These are phyloP conservation scores for Thamnidium elegans DNA, from an alignment of 192 early-diverging fungal species.

Conservation along the genomic window DNA sequence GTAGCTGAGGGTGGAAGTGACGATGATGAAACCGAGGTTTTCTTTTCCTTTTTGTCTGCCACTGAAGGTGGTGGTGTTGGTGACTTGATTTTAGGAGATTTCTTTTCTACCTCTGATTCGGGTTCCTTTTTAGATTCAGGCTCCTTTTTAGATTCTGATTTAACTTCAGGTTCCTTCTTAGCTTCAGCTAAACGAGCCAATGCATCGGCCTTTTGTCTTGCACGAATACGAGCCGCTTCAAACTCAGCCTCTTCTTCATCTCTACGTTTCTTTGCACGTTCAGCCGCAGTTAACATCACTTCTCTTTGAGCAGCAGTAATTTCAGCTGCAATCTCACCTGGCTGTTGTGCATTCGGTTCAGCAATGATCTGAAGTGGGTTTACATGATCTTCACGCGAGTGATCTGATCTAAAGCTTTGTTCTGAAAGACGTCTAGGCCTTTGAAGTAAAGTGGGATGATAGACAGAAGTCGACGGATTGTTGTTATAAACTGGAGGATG, in stretches of 20 bases:
- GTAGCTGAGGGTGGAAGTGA: background rate
- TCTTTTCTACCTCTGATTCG: background rate
- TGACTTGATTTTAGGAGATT: background rate
- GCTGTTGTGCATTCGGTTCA: background rate
- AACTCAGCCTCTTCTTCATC: conserved; percentile 39
- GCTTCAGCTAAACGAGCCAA: conserved; percentile 20
- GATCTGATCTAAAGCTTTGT: conserved; percentile 21
- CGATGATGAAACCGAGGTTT: background rate
- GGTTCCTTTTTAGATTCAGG: background rate
- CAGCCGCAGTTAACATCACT: conserved; percentile 39
- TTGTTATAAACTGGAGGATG: too few relatives aligned
- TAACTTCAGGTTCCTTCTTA: background rate
- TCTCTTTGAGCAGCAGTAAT: conserved; percentile 33
- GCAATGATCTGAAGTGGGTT: background rate
- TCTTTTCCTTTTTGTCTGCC: background rate
- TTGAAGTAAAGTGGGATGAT: conserved; percentile 30
- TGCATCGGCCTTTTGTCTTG: conserved; percentile 35
- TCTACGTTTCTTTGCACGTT: conserved; percentile 37
- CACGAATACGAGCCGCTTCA: conserved; percentile 30
- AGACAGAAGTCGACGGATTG: conserved; percentile 1
- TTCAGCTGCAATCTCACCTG: conserved; percentile 21
- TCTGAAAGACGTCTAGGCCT: conserved; percentile 23
- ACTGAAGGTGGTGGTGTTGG: background rate
- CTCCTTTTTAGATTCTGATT: background rate
- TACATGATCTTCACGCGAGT: conserved; percentile 9